Conservation (phyloP, 1,284 basidiomycete genomes). For the Moesziomyces sp. region DNA sequence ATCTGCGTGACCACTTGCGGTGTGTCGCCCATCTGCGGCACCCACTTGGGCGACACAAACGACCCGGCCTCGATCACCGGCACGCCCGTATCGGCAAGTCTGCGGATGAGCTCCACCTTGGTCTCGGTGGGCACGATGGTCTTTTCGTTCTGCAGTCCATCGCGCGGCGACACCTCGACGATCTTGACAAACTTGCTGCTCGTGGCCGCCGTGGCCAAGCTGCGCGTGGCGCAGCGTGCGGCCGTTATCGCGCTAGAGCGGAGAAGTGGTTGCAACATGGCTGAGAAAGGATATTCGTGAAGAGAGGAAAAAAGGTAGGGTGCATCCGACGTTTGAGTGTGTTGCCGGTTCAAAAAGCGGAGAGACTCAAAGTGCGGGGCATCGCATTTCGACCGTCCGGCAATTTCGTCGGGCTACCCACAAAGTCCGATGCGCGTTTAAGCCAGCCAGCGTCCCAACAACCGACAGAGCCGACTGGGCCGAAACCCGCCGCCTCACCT, state of each 20-base stretch:
- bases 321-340: too few relatives aligned
- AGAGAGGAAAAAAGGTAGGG: too few relatives aligned
- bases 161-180: conserved; percentile 90
- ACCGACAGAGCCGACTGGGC: conserved; percentile 28
- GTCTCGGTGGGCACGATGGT: conserved; percentile 77
- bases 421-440: too few relatives aligned
- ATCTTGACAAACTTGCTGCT: conserved; percentile 70
- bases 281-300: background rate
- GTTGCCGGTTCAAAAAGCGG: conserved; percentile 1
- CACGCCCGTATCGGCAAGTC: conserved; percentile 78
- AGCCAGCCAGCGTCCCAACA: background rate
- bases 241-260: conserved; percentile 1
- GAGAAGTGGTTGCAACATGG: conserved; percentile 18
- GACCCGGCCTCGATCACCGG: conserved; percentile 85
- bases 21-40: conserved; percentile 72
- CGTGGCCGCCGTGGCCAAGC: conserved; percentile 20
- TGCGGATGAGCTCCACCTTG: conserved; percentile 84
- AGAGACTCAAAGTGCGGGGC: too few relatives aligned
- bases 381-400: too few relatives aligned
- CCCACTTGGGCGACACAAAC: conserved; percentile 84
- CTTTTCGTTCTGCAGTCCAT: conserved; percentile 93
- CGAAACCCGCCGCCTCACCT: conserved; percentile 8
- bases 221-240: conserved; percentile 2
- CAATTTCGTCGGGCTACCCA: too few relatives aligned
- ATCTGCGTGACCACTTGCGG: conserved; percentile 73